Conservation (phyloP, 345 rosid genomes). For the Erodium maritimum region DNA sequence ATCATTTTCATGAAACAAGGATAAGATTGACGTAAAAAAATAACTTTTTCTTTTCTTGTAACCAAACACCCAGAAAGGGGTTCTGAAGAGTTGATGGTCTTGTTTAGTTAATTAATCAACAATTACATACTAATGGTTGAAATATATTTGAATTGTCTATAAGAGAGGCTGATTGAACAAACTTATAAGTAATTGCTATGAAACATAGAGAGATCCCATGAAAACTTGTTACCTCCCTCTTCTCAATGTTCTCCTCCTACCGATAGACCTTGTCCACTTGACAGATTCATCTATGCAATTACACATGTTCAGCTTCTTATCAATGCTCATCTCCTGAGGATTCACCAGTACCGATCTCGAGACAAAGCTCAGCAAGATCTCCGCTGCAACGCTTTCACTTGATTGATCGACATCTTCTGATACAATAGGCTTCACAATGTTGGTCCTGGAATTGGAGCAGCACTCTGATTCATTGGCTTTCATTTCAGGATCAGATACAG, state of each 20-base stretch:
- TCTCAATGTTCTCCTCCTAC: slow-evolving; percentile 3
- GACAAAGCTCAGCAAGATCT: slow-evolving; percentile 8
- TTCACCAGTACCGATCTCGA: not conserved
- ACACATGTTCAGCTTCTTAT: not conserved
- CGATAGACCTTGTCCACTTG: slow-evolving; percentile 3
- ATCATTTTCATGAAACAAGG: too few relatives aligned
- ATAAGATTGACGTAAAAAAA: too few relatives aligned
- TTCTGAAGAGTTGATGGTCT: too few relatives aligned
- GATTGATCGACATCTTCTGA: not conserved
- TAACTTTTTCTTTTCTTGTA: too few relatives aligned
- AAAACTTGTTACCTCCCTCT: not conserved
- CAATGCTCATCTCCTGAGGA: slow-evolving; percentile 1
- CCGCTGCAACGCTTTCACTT: slow-evolving; percentile 5
- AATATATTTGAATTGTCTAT: too few relatives aligned
- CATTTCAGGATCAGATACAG: not conserved
- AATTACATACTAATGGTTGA: too few relatives aligned
- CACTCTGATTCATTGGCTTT: not conserved
- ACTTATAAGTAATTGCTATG: too few relatives aligned
- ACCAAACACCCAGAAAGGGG: too few relatives aligned
- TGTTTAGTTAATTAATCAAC: too few relatives aligned
- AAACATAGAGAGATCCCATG: too few relatives aligned
- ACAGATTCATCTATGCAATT: not conserved
- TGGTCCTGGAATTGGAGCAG: not conserved
- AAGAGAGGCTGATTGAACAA: too few relatives aligned
- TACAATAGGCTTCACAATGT: not conserved